Evolutionary conservation across 2,329 filamentous ascomycete genomes (phyloP).

Genomic region (Chrysosporium queenslandicum): DNA sequence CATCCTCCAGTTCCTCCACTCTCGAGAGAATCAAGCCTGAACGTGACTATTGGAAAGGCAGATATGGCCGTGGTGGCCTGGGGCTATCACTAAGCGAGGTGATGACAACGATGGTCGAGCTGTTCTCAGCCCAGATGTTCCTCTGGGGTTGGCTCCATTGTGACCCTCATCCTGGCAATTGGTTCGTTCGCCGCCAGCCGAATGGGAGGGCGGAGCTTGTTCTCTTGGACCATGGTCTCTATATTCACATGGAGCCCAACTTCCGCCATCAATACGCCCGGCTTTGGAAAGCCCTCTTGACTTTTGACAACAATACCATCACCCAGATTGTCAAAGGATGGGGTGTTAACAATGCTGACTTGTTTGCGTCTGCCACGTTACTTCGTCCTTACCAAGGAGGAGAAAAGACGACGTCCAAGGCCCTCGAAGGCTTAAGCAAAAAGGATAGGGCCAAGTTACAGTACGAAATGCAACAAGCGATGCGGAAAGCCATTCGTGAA

Average conservation of each 20-base stretch:
- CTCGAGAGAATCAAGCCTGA: constrained; percentile 64
- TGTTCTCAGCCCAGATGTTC: constrained; percentile 97
- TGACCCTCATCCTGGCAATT: constrained; percentile 94
- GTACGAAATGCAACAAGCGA: constrained; percentile 71
- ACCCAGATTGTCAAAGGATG: constrained; percentile 61
- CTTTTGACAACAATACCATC: constrained; percentile 81
- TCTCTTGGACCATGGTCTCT: constrained; percentile 92
- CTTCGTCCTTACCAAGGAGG: constrained; percentile 87
- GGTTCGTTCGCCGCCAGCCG: constrained; percentile 80
- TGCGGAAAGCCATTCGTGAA: constrained; percentile 62
- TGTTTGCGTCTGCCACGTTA: constrained; percentile 84
- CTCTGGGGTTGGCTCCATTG: constrained; percentile 93
- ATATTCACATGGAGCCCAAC: constrained; percentile 75
- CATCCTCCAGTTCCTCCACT: constrained; percentile 16
- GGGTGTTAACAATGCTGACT: constrained; percentile 80
- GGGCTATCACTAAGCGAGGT: constrained; percentile 74
- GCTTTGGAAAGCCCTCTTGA: constrained; percentile 91
- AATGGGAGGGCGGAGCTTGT: constrained; percentile 80
- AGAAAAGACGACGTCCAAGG: constrained; percentile 54
- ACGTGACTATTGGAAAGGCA: constrained; percentile 67
- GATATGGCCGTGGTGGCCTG: constrained; percentile 63
- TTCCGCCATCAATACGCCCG: constrained; percentile 78
- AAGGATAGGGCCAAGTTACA: constrained; percentile 49
- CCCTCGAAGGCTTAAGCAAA: constrained; percentile 43
- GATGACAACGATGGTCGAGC: constrained; percentile 92